phyloP scores from a whole-genome alignment of 805 yeast species.

The Metschnikowia vanudenii region DNA sequence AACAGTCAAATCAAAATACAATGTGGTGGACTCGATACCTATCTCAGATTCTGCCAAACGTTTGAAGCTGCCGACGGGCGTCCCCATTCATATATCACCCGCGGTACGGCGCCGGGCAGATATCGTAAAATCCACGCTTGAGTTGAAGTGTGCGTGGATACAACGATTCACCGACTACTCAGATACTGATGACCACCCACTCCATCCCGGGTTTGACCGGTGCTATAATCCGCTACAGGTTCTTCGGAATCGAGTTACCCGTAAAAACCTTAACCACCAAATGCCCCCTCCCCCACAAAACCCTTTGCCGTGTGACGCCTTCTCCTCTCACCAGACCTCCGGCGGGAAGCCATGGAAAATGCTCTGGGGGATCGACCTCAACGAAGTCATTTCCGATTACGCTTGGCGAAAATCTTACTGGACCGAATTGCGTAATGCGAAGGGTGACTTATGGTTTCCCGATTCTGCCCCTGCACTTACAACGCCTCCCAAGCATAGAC shows the following conservation, averaged over 20 bases:
- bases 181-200: conserved; percentile 17
- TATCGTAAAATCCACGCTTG: conserved; percentile 46
- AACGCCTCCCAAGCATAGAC: conserved; percentile 2
- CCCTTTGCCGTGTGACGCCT: conserved; percentile 66
- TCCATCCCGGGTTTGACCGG: conserved; percentile 57
- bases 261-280: conserved; percentile 51
- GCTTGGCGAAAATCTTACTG: conserved; percentile 59
- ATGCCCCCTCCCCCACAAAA: conserved; percentile 21
- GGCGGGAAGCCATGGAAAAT: conserved; percentile 39
- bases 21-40: conserved; percentile 16
- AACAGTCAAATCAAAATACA: conserved; percentile 13
- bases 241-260: conserved; percentile 65
- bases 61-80: conserved; percentile 10
- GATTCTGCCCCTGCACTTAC: conserved; percentile 3
- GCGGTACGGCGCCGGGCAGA: conserved; percentile 47
- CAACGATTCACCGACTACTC: conserved; percentile 39
- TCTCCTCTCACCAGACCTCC: conserved; percentile 38
- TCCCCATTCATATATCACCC: conserved; percentile 26
- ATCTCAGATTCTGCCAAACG: conserved; percentile 3
- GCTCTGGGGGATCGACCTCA: conserved; percentile 64
- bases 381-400: conserved; percentile 56
- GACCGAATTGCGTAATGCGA: conserved; percentile 46
- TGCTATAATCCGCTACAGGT: conserved; percentile 80
- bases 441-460: conserved; percentile 54
- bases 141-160: conserved; percentile 48